Evolutionary conservation across 1,139 yeast genomes (phyloP).

Genomic region (Lodderomyces jiufengensis): DNA sequence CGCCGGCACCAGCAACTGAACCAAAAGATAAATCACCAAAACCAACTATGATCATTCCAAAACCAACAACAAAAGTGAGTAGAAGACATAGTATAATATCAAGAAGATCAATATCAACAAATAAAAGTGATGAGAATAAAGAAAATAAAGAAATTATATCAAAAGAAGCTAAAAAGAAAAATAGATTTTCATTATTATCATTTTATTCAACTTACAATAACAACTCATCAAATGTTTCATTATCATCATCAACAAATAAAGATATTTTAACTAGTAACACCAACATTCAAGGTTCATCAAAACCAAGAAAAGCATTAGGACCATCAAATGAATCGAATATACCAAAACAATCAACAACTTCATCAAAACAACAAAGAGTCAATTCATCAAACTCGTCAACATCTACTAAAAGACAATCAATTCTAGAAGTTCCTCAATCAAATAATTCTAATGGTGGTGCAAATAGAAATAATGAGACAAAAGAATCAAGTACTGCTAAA

Average conservation of each 20-base stretch:
- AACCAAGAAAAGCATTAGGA: constrained; percentile 36
- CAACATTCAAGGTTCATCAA: constrained; percentile 6
- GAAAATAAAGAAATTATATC: constrained; percentile 27
- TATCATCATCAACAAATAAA: constrained; percentile 11
- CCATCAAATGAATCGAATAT: constrained; percentile 36
- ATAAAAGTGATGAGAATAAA: constrained; percentile 8
- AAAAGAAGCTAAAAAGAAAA: constrained; percentile 38
- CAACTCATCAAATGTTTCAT: constrained; percentile 19
- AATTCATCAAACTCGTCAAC: constrained; percentile 13
- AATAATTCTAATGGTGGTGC: background rate
- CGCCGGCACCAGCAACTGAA: background rate
- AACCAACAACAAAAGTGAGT: background rate
- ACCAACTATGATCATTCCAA: background rate
- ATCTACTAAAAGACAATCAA: constrained; percentile 14
- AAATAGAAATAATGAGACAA: constrained; percentile 15
- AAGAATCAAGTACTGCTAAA: constrained; percentile 69
- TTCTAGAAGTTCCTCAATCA: background rate
- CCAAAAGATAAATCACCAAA: constrained; percentile 3
- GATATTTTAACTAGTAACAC: constrained; percentile 7
- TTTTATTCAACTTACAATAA: constrained; percentile 39
- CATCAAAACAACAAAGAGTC: constrained; percentile 1
- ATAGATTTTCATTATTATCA: constrained; percentile 52
- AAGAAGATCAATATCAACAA: constrained; percentile 1
- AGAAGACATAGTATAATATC: constrained; percentile 12
- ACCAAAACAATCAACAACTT: constrained; percentile 13